phyloP scores from a whole-genome alignment of 768 basidiomycete genomes.

The Tulasnella sp. region DNA sequence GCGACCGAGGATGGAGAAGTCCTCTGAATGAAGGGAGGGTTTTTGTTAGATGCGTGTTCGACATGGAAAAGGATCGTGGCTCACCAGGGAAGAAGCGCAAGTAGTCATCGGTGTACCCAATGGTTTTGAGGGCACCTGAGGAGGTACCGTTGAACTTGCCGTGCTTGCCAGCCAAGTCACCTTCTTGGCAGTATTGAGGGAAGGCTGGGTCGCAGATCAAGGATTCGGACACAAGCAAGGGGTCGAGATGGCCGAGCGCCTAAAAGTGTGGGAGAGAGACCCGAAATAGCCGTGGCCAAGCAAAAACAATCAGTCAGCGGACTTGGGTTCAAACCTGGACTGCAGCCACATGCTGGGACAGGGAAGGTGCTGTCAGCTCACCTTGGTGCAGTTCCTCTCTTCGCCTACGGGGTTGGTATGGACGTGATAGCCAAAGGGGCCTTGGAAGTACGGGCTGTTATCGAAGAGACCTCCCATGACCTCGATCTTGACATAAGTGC shows the following conservation, averaged over 20 bases:
- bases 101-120: background rate
- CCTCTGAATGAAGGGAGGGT: background rate
- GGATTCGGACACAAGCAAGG: background rate
- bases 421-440: constrained; percentile 11
- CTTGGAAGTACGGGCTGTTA: background rate
- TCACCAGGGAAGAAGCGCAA: constrained; percentile 17
- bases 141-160: constrained; percentile 8
- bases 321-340: background rate
- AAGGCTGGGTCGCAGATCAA: constrained; percentile 17
- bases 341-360: background rate
- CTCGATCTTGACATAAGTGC: constrained; percentile 8
- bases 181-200: constrained; percentile 18
- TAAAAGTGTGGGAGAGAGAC: constrained; percentile 5
- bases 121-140: background rate
- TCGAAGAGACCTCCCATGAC: background rate
- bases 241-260: constrained; percentile 18
- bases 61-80: background rate
- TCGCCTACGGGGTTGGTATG: constrained; percentile 17
- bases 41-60: background rate
- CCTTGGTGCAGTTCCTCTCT: constrained; percentile 16
- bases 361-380: background rate
- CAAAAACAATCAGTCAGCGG: background rate
- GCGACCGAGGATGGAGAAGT: constrained; percentile 18
- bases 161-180: constrained; percentile 17
- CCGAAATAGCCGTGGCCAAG: background rate